These are phyloP conservation scores for Ceratopteris richardii DNA, from an alignment of 75 land plant species.

Conservation along the genomic window DNA sequence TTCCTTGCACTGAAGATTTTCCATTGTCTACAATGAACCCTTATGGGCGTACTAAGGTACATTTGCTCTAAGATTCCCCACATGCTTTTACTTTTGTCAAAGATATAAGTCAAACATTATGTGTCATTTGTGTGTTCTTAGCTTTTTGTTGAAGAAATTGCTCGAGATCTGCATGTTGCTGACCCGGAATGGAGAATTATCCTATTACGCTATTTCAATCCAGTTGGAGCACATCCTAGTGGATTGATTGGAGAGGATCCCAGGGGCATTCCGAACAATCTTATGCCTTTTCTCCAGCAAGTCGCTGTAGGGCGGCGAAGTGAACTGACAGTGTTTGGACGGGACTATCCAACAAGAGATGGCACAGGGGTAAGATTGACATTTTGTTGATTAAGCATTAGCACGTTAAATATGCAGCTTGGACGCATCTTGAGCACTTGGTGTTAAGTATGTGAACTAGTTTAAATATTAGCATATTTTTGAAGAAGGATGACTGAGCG, in stretches of 20 bases:
- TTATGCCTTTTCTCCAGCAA: constrained; percentile 89
- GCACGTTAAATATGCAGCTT: too few relatives aligned
- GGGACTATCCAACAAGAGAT: constrained; percentile 75
- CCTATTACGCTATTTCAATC: constrained; percentile 75
- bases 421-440: too few relatives aligned
- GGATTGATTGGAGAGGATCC: constrained; percentile 90
- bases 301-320: constrained; percentile 79
- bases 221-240: constrained; percentile 87
- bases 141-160: constrained; percentile 74
- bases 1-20: constrained; percentile 72
- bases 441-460: too few relatives aligned
- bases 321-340: constrained; percentile 71
- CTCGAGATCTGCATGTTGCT: constrained; percentile 49
- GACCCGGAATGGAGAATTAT: constrained; percentile 82
- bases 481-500: too few relatives aligned
- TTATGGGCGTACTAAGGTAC: constrained; percentile 82
- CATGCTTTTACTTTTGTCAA: too few relatives aligned
- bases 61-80: too few relatives aligned
- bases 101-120: too few relatives aligned
- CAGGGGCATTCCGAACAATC: constrained; percentile 75
- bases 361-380: constrained; percentile 85
- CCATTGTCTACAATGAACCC: constrained; percentile 61
- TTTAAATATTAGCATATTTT: too few relatives aligned
- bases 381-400: too few relatives aligned
- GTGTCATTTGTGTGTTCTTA: constrained; percentile 6